Evolutionary conservation across 257 asterid species (phyloP).

Genomic region (Gentiana straminea): DNA sequence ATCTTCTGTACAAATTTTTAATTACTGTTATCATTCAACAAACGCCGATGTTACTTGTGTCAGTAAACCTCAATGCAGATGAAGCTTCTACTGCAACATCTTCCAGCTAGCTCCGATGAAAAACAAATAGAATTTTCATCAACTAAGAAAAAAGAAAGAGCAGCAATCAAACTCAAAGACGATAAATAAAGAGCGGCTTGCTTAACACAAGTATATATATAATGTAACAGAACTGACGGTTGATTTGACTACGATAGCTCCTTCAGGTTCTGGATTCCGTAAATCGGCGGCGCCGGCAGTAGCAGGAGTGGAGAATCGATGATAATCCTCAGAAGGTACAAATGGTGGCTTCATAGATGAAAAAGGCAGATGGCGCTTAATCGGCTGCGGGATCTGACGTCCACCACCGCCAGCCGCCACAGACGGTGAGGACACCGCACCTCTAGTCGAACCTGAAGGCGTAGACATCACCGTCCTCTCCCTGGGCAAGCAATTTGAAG

Average conservation of each 20-base stretch:
- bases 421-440: conserved; percentile 33
- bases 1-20: too few species aligned
- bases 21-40: too few species aligned
- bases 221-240: conserved; percentile 41
- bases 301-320: conserved; percentile 56
- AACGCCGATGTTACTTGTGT: too few species aligned
- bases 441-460: conserved; percentile 37
- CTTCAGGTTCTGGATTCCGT: conserved; percentile 46
- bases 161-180: neutral
- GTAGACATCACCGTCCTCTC: conserved; percentile 30
- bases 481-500: neutral
- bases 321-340: conserved; percentile 53
- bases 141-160: too few species aligned
- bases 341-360: conserved; percentile 78
- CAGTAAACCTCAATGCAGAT: too few species aligned
- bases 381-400: conserved; percentile 33
- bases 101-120: too few species aligned
- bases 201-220: neutral
- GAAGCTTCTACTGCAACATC: too few species aligned
- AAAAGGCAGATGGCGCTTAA: conserved; percentile 67
- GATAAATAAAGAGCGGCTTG: neutral
- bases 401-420: conserved; percentile 34
- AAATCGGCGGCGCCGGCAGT: conserved; percentile 30
- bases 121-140: too few species aligned
- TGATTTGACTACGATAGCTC: conserved; percentile 63